Conservation (phyloP, 192 early-diverging fungal genomes). For the Umbelopsis ramanniana region DNA sequence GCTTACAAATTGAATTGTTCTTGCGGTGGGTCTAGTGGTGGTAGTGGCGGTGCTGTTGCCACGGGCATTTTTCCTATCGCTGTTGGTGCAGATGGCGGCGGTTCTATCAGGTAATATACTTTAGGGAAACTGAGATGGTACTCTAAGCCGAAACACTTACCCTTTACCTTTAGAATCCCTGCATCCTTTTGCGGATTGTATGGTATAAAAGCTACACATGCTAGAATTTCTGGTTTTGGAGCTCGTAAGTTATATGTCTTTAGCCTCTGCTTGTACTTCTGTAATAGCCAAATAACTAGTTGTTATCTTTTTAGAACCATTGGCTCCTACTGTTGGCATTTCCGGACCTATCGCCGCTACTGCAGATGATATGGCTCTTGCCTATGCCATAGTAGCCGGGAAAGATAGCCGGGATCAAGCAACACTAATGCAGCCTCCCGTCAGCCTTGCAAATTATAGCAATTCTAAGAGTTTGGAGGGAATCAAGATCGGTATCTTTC, state of each 20-base stretch:
- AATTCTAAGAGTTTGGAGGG: slow-evolving; percentile 43
- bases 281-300: background rate
- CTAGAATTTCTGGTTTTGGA: slow-evolving; percentile 61
- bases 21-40: slow-evolving; percentile 76
- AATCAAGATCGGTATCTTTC: slow-evolving; percentile 63
- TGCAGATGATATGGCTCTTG: slow-evolving; percentile 68
- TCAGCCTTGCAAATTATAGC: slow-evolving; percentile 38
- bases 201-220: slow-evolving; percentile 76
- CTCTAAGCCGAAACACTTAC: background rate
- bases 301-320: slow-evolving; percentile 27
- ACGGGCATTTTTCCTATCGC: slow-evolving; percentile 69
- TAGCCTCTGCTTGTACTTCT: background rate
- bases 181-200: slow-evolving; percentile 73
- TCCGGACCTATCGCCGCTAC: slow-evolving; percentile 73
- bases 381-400: slow-evolving; percentile 68
- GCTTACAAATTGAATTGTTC: slow-evolving; percentile 60
- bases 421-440: slow-evolving; percentile 56
- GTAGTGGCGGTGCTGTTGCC: slow-evolving; percentile 64
- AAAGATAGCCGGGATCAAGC: slow-evolving; percentile 52
- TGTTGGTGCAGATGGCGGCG: slow-evolving; percentile 76
- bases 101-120: slow-evolving; percentile 55
- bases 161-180: slow-evolving; percentile 56
- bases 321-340: slow-evolving; percentile 60
- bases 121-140: background rate
- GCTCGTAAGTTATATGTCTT: slow-evolving; percentile 33